Evolutionary conservation across 306 rosid species (phyloP).

Genomic region (Trifolium pratense): DNA sequence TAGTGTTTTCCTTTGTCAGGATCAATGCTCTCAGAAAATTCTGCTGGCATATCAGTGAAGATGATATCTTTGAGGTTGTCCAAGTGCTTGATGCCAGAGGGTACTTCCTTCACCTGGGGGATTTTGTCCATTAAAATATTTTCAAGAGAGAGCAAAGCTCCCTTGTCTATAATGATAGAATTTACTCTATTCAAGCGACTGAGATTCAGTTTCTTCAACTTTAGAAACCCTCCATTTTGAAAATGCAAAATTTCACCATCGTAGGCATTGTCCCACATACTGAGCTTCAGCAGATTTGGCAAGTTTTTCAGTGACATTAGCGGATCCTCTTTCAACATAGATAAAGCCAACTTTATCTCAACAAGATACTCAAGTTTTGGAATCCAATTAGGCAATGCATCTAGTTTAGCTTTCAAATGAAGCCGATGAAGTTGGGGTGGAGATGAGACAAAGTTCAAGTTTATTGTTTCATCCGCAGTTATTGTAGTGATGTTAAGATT

Average conservation of each 20-base stretch:
- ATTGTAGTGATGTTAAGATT: background rate
- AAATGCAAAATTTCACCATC: background rate
- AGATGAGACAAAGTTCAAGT: conserved; percentile 6
- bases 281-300: no score
- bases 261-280: background rate
- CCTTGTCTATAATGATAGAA: background rate
- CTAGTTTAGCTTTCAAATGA: background rate
- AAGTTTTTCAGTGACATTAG: background rate
- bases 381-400: conserved; percentile 3
- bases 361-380: conserved; percentile 11
- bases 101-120: background rate
- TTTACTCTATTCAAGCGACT: background rate
- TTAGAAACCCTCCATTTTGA: conserved; percentile 8
- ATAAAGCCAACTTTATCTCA: background rate
- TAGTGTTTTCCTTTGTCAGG: background rate
- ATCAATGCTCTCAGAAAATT: conserved; percentile 7
- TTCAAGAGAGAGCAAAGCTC: conserved; percentile 12
- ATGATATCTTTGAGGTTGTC: background rate
- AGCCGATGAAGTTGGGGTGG: background rate
- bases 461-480: background rate
- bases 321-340: conserved; percentile 4
- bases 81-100: background rate
- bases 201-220: background rate
- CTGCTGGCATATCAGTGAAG: conserved; percentile 5
- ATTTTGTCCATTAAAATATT: background rate